Percentiles rank a stretch among this genome's conserved stretches.
These are phyloP conservation scores for Lodderomyces theae DNA, from an alignment of 1,139 yeast genomes.

Conservation along the genomic window DNA sequence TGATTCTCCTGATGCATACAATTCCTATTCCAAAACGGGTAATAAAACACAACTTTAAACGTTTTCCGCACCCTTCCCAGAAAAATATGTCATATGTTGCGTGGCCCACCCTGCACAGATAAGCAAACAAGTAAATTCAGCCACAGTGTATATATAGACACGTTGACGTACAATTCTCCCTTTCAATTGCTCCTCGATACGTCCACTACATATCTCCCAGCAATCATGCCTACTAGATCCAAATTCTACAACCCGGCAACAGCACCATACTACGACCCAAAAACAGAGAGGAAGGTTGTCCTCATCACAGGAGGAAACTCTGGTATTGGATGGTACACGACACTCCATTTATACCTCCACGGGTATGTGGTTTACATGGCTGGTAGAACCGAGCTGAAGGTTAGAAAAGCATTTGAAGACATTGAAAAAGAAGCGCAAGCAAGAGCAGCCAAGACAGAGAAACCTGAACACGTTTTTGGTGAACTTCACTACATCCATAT, in stretches of 20 bases:
- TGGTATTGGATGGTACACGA: conserved; percentile 46
- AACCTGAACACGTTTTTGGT: conserved; percentile 25
- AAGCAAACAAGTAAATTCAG: too few relatives aligned
- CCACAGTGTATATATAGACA: background rate
- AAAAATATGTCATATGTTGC: too few relatives aligned
- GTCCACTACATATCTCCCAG: too few relatives aligned
- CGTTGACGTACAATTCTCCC: too few relatives aligned
- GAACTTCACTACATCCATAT: conserved; percentile 27
- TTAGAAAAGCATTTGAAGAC: conserved; percentile 34
- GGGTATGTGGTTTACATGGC: conserved; percentile 43
- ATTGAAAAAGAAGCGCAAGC: conserved; percentile 25
- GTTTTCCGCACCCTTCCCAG: too few relatives aligned
- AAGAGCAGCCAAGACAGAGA: conserved; percentile 13
- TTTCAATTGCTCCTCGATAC: background rate
- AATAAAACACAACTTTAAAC: too few relatives aligned
- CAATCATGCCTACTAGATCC: conserved; percentile 23
- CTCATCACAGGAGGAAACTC: conserved; percentile 46
- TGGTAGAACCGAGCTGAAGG: conserved; percentile 39
- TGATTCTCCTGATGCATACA: too few relatives aligned
- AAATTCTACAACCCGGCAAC: conserved; percentile 23
- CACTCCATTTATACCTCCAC: conserved; percentile 40
- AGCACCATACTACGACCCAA: conserved; percentile 35
- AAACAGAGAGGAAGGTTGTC: conserved; percentile 39
- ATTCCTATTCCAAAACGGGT: too few relatives aligned
- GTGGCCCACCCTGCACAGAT: too few relatives aligned